Base-by-base conservation (phyloP, 257 asterid species). In the Capsicum chinense region DNA sequence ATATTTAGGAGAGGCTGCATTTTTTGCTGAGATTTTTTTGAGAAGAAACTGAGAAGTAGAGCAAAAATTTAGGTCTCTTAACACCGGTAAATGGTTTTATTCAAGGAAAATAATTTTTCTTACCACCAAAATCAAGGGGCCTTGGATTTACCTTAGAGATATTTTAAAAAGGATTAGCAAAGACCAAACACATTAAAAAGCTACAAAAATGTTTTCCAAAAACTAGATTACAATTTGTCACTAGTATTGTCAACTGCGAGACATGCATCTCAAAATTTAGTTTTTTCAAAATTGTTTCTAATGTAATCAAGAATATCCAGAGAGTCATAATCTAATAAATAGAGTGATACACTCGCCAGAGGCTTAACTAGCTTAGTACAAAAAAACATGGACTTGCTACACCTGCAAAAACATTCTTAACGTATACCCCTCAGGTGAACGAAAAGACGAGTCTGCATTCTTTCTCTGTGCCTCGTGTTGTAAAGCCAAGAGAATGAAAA, bases 281-380 rank as follows among this genome's bases (percentile, higher is more conserved):
- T 26, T 26, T 26, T 26, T 26, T 26, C 33, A 26, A 26, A 26
- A 26, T 26, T 26, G 33, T 26, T 74, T 78, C 2, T 54, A 26
- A 78, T 52, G 64, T 26, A 78, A 54, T 7, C 47, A 78, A 78
- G 54, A 76, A 52, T 76, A 76, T 54, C 56, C 11, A 44, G 42
- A 42, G 56, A 71, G 58, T 71, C 63, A 54, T 56, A 54, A 78
- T 54, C 26, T 78, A 39, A 39, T 39, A 39, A 54, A 78, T 3
- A 26, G 47, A 47, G 17, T 71, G 58, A n/a, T n/a, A 19, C 47
- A 73, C 59, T 73, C 39, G 15, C 57, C 9, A 3, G 80, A 73
- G 39, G 39, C 39, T 50, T 73, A 6, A 21, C 47, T 74, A 74
- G 62, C 47, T 74, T 74, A 74, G 81, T 74, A 73, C 80, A 76